Evolutionary conservation across 169 alveolate species (phyloP), one percentile per base, ranked within the genome.

Genomic region (Eimeria necatrix): DNA sequence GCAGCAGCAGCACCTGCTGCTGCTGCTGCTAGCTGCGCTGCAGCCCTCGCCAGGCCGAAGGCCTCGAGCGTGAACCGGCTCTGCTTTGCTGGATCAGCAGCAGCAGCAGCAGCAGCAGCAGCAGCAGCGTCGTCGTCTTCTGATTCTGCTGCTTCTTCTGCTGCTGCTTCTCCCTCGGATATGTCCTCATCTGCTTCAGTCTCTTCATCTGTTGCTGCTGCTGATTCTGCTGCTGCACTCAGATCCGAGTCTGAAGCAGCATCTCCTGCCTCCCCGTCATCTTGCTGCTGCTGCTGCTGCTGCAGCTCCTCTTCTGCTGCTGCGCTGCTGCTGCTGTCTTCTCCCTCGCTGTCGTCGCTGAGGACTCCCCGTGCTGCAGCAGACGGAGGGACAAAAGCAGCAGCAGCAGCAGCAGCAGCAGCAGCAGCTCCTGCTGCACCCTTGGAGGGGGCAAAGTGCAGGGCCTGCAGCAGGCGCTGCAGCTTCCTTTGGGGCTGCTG

Each of bases 371-470:
- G 20, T 56, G 32, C 20, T 68, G 78, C 41, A 9, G 78, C 78
- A 9, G 78, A 10, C n/a, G 78, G 10, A 68, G 78, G 10, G 78
- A 8, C 8, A 56, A 56, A 9, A 9, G 10, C 78, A 24, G 85
- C 85, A 20, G 85, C 85, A 8, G 14, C n/a, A 32, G 59, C 53
- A 74, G 85, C 85, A 74, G 49, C 85, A 26, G 85, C 85, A 9
- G 24, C 48, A 32, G 85, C 85, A 24, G 68, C 41, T 49, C 12
- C 48, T 6, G 70, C 26, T 24, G 32, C 68, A 7, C 24, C 88
- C 32, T 6, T 52, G 7, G 84, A 73, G 9, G 84, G 10, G n/a
- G 84, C 59, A 32, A 52, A 48, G 20, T 8, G 14, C 64, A 56
- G 8, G 20, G 14, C 64, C 64, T 56, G 64, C 64, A 56, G 64